Percentiles rank a stretch among this genome's conserved stretches.
Evolutionary conservation across 108 stramenopile species (phyloP).

Genomic region (Cylindrotheca closterium): DNA sequence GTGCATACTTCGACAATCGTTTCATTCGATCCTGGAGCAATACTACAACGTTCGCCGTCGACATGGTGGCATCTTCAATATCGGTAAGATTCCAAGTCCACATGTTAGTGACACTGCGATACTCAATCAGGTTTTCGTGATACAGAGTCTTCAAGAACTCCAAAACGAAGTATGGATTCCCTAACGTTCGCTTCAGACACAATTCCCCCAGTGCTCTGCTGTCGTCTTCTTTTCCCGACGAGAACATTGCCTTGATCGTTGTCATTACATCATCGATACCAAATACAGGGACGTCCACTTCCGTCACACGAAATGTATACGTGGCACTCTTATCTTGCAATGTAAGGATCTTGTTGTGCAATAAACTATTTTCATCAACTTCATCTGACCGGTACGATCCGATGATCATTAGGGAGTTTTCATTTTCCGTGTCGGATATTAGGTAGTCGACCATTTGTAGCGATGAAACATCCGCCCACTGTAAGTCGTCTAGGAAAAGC

Average conservation of each 20-base stretch:
- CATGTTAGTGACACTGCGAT: slow-evolving; percentile 10
- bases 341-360: slow-evolving; percentile 13
- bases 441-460: slow-evolving; percentile 21
- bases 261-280: too few species aligned
- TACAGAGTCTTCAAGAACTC: slow-evolving; percentile 17
- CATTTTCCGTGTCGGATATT: background rate
- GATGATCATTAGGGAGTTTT: slow-evolving; percentile 35
- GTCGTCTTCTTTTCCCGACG: too few species aligned
- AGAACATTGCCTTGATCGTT: too few species aligned
- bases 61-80: slow-evolving; percentile 7
- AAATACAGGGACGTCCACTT: too few species aligned
- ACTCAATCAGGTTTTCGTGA: slow-evolving; percentile 9
- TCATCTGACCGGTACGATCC: slow-evolving; percentile 49
- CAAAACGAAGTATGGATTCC: too few species aligned
- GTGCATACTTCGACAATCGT: slow-evolving; percentile 32
- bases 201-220: too few species aligned
- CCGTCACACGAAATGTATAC: too few species aligned
- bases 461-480: too few species aligned
- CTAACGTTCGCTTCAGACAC: slow-evolving; percentile 8
- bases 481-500: slow-evolving; percentile 21
- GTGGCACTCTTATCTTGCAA: background rate
- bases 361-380: slow-evolving; percentile 50
- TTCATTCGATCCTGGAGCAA: slow-evolving; percentile 12
- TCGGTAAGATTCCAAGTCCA: slow-evolving; percentile 25
- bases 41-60: too few species aligned